Evolutionary conservation across 1,139 yeast genomes (phyloP), one percentile per base, ranked within the genome.

Genomic region (Meyerozyma carpophila): DNA sequence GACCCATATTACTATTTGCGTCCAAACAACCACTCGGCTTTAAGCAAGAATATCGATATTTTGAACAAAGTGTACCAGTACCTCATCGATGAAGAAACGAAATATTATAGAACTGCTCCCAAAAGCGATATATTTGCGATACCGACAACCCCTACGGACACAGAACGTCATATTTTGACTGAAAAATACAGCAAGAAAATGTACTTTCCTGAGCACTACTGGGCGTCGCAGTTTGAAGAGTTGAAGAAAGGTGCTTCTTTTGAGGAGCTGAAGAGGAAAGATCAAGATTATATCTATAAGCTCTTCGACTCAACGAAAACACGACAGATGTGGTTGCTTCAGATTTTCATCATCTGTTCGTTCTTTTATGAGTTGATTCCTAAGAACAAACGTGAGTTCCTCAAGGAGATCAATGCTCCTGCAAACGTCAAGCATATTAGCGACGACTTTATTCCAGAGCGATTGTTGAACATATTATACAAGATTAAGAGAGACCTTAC

Each of bases 171-270:
- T 21, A 53, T 54, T 36, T 50, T 66, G 29, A 40, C 42, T 1
- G 47, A 53, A 34, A 66, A 66, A 43, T 66, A 59, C 44, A 27
- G 50, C 1, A 44, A 51, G 5, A 53, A 51, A 31, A 43, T 47
- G 25, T 71, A 60, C 47, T 68, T 65, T 43, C 72, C 77, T 1
- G 76, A 72, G 46, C 51, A 55, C 9, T 72, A 70, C 50, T 66
- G 66, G 61, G 44, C 57, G 1, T 59, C 73, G 1, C 57, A 59
- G 3, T 71, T 70, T 43, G 58, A 51, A 25, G 53, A 47, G 9
- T 46, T 47, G 18, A 36, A 32, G 8, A 43, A 53, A 28, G 57
- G 57, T 20, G 47, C 43, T 1, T 41, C 47, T 1, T 50, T 49
- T 18, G 66, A 59, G 5, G 50, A 48, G 25, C 48, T 55, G 32